Evolutionary conservation across 116 monocot species (phyloP).

Genomic region (Papilionanthe hybrid): DNA sequence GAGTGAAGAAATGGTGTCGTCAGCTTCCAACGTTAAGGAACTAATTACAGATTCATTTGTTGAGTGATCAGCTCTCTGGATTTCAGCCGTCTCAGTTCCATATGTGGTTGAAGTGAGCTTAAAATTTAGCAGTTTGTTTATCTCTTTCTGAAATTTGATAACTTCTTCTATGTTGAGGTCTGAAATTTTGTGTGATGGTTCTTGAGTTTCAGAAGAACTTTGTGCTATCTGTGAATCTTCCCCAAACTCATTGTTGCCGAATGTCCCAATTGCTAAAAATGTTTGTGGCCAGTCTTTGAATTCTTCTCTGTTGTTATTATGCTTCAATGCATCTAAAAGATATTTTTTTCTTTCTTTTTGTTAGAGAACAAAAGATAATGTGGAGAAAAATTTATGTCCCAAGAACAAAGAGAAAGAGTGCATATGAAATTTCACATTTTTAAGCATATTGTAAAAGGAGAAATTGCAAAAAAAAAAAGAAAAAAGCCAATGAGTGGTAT

Average conservation of each 20-base stretch:
- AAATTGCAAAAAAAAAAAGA: no score
- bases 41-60: conserved; percentile 24
- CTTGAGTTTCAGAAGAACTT: neutral
- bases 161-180: conserved; percentile 55
- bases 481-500: no score
- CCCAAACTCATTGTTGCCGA: conserved; percentile 41
- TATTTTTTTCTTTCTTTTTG: neutral
- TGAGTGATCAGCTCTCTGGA: neutral
- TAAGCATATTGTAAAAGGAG: no score
- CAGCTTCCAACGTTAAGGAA: conserved; percentile 44
- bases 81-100: neutral
- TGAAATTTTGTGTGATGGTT: conserved; percentile 28
- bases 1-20: conserved; percentile 13
- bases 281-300: conserved; percentile 64
- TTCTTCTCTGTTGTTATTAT: conserved; percentile 29
- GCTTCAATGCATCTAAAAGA: neutral
- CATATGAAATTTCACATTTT: no score
- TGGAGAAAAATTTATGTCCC: neutral
- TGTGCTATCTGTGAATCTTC: conserved; percentile 10
- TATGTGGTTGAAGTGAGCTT: conserved; percentile 17
- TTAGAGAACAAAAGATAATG: neutral
- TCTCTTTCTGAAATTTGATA: conserved; percentile 50
- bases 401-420: neutral
- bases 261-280: conserved; percentile 69
- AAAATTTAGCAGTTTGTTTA: conserved; percentile 27